Base-by-base conservation (phyloP, 75 land plant genomes). In the Adiantum capillusveneris region DNA sequence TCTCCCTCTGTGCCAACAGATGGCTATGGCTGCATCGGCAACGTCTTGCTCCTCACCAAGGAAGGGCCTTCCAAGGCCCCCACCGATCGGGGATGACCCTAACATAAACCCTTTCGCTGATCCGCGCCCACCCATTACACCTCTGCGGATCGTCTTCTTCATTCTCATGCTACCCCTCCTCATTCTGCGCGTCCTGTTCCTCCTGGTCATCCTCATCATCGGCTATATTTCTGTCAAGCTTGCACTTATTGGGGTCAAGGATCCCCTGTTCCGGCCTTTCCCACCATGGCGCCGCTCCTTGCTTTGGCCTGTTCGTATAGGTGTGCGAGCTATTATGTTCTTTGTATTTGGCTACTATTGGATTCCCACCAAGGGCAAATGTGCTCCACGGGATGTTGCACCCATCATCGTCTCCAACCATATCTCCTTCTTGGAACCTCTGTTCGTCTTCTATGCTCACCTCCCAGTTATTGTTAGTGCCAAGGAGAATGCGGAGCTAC, bases 401-500 rank as follows among this genome's bases (percentile, higher is more conserved):
- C 72, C 75, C 55, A 30, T 65, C 25, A 56, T 65, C 21, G 75
- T 72, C 13, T 72, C 46, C 50, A 72, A 72, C 28, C 75, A 72
- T 37, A 65, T 65, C 57, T 65, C 67, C 30, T 72, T 72, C 49
- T 22, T 72, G 27, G 75, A 72, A 27, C 75, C 75, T 20, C 53
- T 72, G 25, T 72, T 64, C 34, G 53, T 72, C 3, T 72, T 72
- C 56, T 72, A 44, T 31, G 50, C 70, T 1, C 75, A 72, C 58
- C 24, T 72, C 48, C 75, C 75, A 1, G 75, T 72, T 26, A 65
- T 72, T 25, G 56, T 72, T 29, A 57, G 70, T 17, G 75, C 75
- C 20, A 72, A 65, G 63, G 75, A 72, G 64, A 72, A 72, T 52
- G 69, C 60, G 24, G 57, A 72, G 51, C 52, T 72, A 41, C 75